Evolutionary conservation across 2,329 filamentous ascomycete species (phyloP), one percentile per base, ranked within the genome.

Genomic region (Xylaria sp.): DNA sequence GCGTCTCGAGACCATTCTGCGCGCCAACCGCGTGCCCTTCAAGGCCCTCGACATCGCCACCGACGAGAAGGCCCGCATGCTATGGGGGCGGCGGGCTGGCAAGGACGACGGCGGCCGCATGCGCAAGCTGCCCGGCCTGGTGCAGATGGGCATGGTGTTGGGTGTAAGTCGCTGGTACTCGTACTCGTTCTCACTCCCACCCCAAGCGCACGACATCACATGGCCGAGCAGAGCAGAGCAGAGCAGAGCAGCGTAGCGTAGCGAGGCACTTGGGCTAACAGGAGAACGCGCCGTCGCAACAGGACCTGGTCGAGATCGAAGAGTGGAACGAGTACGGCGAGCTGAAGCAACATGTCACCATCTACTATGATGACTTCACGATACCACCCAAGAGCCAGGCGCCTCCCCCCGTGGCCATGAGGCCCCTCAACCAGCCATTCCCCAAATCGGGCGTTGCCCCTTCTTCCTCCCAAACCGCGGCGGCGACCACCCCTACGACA

Each of bases 321-420:
- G 96, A 99, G 79, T 98, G 95, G 96, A 99, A 99, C 83, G 96
- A 99, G 80, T 97, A 97, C 81, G 94, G 94, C 81, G 95, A 98
- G 82, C 87, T 99, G 69, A 93, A 94, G 80, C 89, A 95, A 81
- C 91, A 95, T 75, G 89, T 98, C 74, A 89, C 85, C 68, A 87
- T 91, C 73, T 88, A 86, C 81, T 87, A 87, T 78, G 87, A 90
- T 81, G 87, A 89, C 72, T 83, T 82, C 75, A 89, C 87, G 57
- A 87, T 88, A 72, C 85, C 86, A 39, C 78, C 83, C 78, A 84
- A 87, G 81, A 78, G 83, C 81, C 79, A 86, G 73, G 83, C 85
- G 60, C 83, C 85, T 18, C 82, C 83, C 52, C 80, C 81, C 41
- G 79, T 80, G 62, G 75, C 75, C 45, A 71, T 71, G 69, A 63